These are phyloP conservation scores for Stephanodiscus minutulus DNA, from an alignment of 108 stramenopile species.

Conservation along the genomic window DNA sequence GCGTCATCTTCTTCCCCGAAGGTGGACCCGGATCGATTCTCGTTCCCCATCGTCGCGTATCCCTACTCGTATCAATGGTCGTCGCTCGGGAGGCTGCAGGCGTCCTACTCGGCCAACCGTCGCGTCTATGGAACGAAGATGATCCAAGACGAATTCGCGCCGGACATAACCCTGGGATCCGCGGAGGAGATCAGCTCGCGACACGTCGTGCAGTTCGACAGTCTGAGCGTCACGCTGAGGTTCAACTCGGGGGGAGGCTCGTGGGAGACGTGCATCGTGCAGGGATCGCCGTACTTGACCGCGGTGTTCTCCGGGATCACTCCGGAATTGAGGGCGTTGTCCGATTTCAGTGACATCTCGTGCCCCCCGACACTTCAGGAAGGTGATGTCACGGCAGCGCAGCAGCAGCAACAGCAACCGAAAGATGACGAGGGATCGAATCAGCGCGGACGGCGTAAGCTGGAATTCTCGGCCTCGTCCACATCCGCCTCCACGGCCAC, in stretches of 20 bases:
- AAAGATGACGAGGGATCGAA: conserved; percentile 2
- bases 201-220: conserved; percentile 68
- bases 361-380: conserved; percentile 53
- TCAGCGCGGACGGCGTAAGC: not conserved
- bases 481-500: conserved; percentile 15
- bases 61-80: conserved; percentile 86
- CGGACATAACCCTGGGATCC: conserved; percentile 67
- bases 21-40: conserved; percentile 47
- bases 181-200: conserved; percentile 53
- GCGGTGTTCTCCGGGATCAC: conserved; percentile 51
- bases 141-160: conserved; percentile 67
- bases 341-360: conserved; percentile 61
- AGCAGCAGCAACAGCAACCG: conserved; percentile 11
- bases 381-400: conserved; percentile 7
- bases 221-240: conserved; percentile 74
- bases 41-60: conserved; percentile 81
- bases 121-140: conserved; percentile 43
- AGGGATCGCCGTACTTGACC: conserved; percentile 83
- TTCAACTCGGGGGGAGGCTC: conserved; percentile 47
- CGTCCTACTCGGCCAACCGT: conserved; percentile 73
- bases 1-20: not conserved
- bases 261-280: conserved; percentile 82
- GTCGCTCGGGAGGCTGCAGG: conserved; percentile 55
- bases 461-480: conserved; percentile 2
- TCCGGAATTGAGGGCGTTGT: conserved; percentile 66